Evolutionary conservation across 2,329 filamentous ascomycete genomes (phyloP).

Genomic region (Xylariaceae sp.): DNA sequence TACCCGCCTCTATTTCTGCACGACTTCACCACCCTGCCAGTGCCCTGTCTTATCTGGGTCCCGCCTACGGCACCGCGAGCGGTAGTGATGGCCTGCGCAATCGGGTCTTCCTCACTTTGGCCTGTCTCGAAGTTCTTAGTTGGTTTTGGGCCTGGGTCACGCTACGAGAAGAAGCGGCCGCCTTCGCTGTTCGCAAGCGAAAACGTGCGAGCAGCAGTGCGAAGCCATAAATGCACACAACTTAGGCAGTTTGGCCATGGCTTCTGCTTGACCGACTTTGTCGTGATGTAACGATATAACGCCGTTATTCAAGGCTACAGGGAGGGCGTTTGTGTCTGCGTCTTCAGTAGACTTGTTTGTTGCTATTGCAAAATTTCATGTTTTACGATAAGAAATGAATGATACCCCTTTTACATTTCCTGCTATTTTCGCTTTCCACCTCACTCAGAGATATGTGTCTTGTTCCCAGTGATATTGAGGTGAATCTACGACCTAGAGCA

Average conservation of each 20-base stretch:
- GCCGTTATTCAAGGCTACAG: not conserved
- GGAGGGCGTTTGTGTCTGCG: not conserved
- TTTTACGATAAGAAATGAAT: too few species aligned
- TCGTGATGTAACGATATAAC: not conserved
- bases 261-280: not conserved
- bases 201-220: not conserved
- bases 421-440: too few species aligned
- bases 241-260: not conserved
- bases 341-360: not conserved
- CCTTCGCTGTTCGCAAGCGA: not conserved
- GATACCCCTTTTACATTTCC: too few species aligned
- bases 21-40: constrained; percentile 6
- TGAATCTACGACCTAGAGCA: too few species aligned
- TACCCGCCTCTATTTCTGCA: constrained; percentile 32
- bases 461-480: too few species aligned
- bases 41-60: not conserved
- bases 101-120: constrained; percentile 76
- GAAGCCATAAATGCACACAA: not conserved
- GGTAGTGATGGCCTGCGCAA: constrained; percentile 71
- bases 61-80: constrained; percentile 33
- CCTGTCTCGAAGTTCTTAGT: constrained; percentile 72
- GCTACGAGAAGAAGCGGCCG: constrained; percentile 57
- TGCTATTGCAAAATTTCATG: not conserved
- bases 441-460: too few species aligned
- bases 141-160: constrained; percentile 86